phyloP scores from a whole-genome alignment of 2,329 filamentous ascomycete genomes.

The Aspergillus novoparasiticus region DNA sequence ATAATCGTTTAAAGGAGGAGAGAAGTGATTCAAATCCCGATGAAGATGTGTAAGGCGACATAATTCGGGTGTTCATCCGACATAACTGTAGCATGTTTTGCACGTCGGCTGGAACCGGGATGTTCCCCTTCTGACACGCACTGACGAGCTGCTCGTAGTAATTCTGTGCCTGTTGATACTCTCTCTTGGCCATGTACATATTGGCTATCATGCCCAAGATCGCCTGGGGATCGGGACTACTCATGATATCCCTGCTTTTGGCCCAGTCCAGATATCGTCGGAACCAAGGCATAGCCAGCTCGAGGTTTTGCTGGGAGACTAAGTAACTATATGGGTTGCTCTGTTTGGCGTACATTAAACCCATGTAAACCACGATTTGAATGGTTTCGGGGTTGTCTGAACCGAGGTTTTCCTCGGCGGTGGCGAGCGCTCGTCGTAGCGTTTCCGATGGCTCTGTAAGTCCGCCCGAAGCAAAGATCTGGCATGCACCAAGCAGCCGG shows the following conservation, averaged over 20 bases:
- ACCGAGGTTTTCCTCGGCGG: conserved; percentile 30
- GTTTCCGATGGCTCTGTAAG: conserved; percentile 29
- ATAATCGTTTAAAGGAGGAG: conserved; percentile 24
- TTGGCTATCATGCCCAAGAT: conserved; percentile 27
- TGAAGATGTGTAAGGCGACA: conserved; percentile 7
- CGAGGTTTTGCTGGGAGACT: conserved; percentile 8
- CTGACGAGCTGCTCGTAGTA: conserved; percentile 30
- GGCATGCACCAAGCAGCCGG: conserved; percentile 24
- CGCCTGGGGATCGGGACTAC: conserved; percentile 25
- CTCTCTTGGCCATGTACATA: conserved; percentile 23
- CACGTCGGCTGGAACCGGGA: conserved; percentile 16
- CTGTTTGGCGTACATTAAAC: conserved; percentile 31
- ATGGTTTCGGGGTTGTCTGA: conserved; percentile 30
- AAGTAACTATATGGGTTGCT: background rate
- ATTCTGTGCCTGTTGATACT: conserved; percentile 28
- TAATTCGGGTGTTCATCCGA: conserved; percentile 24
- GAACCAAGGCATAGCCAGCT: conserved; percentile 31
- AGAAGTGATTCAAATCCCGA: conserved; percentile 24
- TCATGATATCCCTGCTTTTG: conserved; percentile 24
- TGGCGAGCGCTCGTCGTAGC: conserved; percentile 31
- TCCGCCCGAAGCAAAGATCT: conserved; percentile 22
- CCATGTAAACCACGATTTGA: conserved; percentile 30
- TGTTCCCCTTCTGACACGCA: conserved; percentile 15
- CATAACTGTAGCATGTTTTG: conserved; percentile 27
- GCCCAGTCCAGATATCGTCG: conserved; percentile 32